These are phyloP conservation scores for Fusarium irregulare DNA, from an alignment of 2,329 filamentous ascomycete species.

Conservation along the genomic window DNA sequence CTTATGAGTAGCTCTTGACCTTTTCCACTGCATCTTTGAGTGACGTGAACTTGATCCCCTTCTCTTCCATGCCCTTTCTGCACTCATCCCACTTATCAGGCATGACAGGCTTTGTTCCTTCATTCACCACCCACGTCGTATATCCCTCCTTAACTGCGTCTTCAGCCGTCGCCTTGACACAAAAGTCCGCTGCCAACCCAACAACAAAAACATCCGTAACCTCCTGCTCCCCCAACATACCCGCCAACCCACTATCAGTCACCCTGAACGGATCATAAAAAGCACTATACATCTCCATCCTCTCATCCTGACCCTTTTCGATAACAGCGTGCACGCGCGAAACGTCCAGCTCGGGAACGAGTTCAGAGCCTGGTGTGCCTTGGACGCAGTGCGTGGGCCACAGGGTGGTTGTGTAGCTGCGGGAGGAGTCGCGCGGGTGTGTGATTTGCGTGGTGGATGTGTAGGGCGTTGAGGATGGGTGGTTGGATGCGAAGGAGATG, in stretches of 20 bases:
- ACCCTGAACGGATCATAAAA: constrained; percentile 85
- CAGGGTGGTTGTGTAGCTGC: constrained; percentile 74
- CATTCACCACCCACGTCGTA: constrained; percentile 78
- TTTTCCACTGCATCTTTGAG: constrained; percentile 38
- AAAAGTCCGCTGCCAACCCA: constrained; percentile 89
- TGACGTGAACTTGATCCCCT: constrained; percentile 72
- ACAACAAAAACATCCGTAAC: constrained; percentile 87
- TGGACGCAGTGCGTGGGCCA: constrained; percentile 95
- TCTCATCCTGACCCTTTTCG: constrained; percentile 79
- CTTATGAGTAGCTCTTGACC: constrained; percentile 31
- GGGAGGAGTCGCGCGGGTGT: constrained; percentile 72
- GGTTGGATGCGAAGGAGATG: constrained; percentile 89
- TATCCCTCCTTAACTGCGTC: constrained; percentile 84
- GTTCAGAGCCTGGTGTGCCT: constrained; percentile 74
- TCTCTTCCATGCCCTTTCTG: constrained; percentile 63
- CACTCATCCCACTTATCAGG: constrained; percentile 66
- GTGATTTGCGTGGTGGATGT: constrained; percentile 70
- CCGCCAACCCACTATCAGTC: constrained; percentile 71
- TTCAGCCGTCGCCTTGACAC: constrained; percentile 83
- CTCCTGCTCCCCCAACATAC: constrained; percentile 63
- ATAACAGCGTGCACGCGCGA: constrained; percentile 72
- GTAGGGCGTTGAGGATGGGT: constrained; percentile 75
- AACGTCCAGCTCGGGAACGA: constrained; percentile 77
- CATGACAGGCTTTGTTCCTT: constrained; percentile 81
- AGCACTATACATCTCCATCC: constrained; percentile 93